Conservation (phyloP, 2,329 filamentous ascomycete genomes). For the Rutstroemia sydowiana region DNA sequence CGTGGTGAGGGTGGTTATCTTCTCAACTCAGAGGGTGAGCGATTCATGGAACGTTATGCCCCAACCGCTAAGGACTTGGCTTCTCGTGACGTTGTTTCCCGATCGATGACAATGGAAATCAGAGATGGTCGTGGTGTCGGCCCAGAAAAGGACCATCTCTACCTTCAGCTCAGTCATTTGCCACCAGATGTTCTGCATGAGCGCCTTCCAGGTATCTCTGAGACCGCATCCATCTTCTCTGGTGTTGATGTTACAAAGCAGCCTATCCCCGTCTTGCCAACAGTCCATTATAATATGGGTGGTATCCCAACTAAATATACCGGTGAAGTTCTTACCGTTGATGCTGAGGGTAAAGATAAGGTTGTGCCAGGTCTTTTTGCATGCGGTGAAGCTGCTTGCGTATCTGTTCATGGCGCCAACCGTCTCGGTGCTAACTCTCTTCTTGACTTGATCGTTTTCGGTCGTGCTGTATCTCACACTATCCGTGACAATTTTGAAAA, state of each 20-base stretch:
- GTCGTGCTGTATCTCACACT: slow-evolving; percentile 72
- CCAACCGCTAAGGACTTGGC: slow-evolving; percentile 43
- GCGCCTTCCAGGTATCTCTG: slow-evolving; percentile 41
- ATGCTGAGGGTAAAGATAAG: slow-evolving; percentile 32
- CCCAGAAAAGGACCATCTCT: slow-evolving; percentile 39
- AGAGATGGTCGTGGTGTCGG: slow-evolving; percentile 39
- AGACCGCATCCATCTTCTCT: slow-evolving; percentile 42
- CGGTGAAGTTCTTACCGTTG: slow-evolving; percentile 38
- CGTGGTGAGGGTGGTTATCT: slow-evolving; percentile 43
- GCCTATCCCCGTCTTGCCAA: slow-evolving; percentile 43
- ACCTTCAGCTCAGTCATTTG: slow-evolving; percentile 40
- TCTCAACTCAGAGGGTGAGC: slow-evolving; percentile 40
- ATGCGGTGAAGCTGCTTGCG: slow-evolving; percentile 41
- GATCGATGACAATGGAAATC: slow-evolving; percentile 43
- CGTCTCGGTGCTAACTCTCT: slow-evolving; percentile 41
- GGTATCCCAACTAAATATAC: slow-evolving; percentile 43
- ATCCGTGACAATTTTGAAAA: slow-evolving; percentile 59
- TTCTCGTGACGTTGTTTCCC: slow-evolving; percentile 39
- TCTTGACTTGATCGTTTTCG: slow-evolving; percentile 43
- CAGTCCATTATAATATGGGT: slow-evolving; percentile 46
- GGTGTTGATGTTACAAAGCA: slow-evolving; percentile 41
- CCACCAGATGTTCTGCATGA: slow-evolving; percentile 40
- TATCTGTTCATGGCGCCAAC: slow-evolving; percentile 42
- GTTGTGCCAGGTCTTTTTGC: slow-evolving; percentile 40
- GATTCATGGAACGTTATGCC: slow-evolving; percentile 45